phyloP scores from a whole-genome alignment of 345 rosid genomes.

The Litchi chinensis region DNA sequence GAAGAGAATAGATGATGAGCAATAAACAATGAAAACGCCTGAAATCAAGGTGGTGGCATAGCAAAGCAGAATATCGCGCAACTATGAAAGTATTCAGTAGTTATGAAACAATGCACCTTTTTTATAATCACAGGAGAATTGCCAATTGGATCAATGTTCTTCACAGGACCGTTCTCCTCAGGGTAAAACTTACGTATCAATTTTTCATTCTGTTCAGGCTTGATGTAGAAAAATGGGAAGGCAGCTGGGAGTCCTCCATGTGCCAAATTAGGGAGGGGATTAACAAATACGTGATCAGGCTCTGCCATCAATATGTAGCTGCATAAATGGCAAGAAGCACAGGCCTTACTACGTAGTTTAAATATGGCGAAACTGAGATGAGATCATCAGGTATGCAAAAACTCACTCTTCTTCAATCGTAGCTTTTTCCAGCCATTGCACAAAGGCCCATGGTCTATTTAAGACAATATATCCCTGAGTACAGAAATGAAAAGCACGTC shows the following conservation, averaged over 20 bases:
- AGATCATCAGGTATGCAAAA: conserved; percentile 12
- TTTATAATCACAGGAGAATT: conserved; percentile 85
- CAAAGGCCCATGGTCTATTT: conserved; percentile 99
- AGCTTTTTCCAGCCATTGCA: conserved; percentile 93
- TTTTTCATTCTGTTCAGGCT: conserved; percentile 56
- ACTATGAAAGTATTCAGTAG: not conserved
- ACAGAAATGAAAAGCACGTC: conserved; percentile 14
- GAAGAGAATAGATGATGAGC: conserved; percentile 12
- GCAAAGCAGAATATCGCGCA: not conserved
- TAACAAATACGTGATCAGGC: conserved; percentile 86
- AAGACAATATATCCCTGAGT: conserved; percentile 94
- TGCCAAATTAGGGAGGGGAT: conserved; percentile 84
- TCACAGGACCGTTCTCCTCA: conserved; percentile 69
- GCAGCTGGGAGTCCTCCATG: conserved; percentile 72
- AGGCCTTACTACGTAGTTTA: conserved; percentile 12
- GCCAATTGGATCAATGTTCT: conserved; percentile 79
- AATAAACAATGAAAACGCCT: not conserved
- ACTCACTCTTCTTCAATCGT: conserved; percentile 91
- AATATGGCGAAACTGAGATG: not conserved
- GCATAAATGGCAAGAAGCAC: conserved; percentile 32
- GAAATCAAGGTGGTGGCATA: not conserved
- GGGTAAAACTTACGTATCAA: conserved; percentile 74
- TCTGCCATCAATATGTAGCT: conserved; percentile 93
- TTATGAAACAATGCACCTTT: conserved; percentile 46
- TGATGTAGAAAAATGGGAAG: conserved; percentile 90